These are phyloP conservation scores for Candida awuae DNA, from an alignment of 805 yeast genomes.

Conservation along the genomic window DNA sequence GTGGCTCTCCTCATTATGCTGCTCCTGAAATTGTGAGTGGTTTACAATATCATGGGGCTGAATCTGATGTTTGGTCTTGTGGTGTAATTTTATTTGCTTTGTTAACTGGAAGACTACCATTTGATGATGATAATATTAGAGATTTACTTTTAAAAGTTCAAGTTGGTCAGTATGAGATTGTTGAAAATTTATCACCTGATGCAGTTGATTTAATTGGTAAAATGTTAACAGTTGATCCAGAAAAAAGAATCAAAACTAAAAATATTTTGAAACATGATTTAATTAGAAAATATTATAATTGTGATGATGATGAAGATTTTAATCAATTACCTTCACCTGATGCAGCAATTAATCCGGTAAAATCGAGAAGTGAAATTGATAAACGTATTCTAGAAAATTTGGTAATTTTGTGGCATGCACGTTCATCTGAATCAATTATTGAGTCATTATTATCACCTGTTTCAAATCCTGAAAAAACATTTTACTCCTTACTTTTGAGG, in stretches of 20 bases:
- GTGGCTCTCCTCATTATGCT: conserved; percentile 98
- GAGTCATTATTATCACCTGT: conserved; percentile 22
- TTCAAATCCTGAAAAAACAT: conserved; percentile 32
- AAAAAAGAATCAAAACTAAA: conserved; percentile 65
- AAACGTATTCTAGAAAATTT: conserved; percentile 45
- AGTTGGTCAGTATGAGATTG: conserved; percentile 80
- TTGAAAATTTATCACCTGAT: conserved; percentile 66
- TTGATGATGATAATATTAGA: conserved; percentile 93
- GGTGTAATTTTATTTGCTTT: conserved; percentile 92
- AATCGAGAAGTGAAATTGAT: conserved; percentile 40
- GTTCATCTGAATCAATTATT: conserved; percentile 32
- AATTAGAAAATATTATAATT: conserved; percentile 60
- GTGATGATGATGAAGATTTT: conserved; percentile 27
- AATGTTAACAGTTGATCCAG: conserved; percentile 81
- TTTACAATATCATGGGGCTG: conserved; percentile 90
- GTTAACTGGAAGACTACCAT: conserved; percentile 90
- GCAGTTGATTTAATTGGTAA: conserved; percentile 78
- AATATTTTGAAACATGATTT: conserved; percentile 78
- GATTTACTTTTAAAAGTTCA: conserved; percentile 83
- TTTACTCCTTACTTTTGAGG: conserved; percentile 29
- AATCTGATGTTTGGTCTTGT: conserved; percentile 97
- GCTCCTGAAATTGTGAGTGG: conserved; percentile 98
- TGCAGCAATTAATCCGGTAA: conserved; percentile 42
- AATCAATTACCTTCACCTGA: conserved; percentile 46
- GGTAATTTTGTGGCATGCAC: conserved; percentile 51